These are phyloP conservation scores for Apiotrichum sp. DNA, from an alignment of 1,284 basidiomycete genomes.

Conservation along the genomic window DNA sequence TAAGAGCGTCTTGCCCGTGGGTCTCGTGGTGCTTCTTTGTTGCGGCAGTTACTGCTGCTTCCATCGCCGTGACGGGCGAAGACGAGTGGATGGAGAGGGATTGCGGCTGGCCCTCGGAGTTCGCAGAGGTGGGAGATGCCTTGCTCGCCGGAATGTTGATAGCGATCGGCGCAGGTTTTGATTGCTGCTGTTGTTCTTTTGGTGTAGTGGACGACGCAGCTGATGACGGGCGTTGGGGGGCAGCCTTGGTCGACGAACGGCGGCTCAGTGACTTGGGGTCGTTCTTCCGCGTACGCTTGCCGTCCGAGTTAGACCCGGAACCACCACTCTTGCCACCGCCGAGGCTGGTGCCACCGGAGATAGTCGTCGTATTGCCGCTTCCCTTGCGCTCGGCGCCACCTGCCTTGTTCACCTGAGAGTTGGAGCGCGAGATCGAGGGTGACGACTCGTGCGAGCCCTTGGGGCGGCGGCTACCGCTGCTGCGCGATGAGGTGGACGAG, in stretches of 20 bases:
- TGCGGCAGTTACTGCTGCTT: conserved; percentile 38
- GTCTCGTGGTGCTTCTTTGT: conserved; percentile 14
- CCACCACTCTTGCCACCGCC: conserved; percentile 7
- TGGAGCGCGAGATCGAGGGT: conserved; percentile 28
- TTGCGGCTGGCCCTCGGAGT: conserved; percentile 8
- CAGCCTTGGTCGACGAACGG: conserved; percentile 8
- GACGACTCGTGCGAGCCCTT: conserved; percentile 16
- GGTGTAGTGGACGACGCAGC: conserved; percentile 12
- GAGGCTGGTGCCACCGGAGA: conserved; percentile 36
- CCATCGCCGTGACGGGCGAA: conserved; percentile 34
- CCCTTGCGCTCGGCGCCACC: conserved; percentile 21
- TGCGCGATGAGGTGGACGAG: conserved; percentile 22
- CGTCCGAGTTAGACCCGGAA: not conserved
- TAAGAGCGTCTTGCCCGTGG: conserved; percentile 11
- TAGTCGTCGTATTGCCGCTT: conserved; percentile 34
- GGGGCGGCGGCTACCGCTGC: conserved; percentile 22
- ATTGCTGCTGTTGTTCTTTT: conserved; percentile 2
- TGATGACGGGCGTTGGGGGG: conserved; percentile 10
- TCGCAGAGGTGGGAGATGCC: not conserved
- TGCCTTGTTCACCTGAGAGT: conserved; percentile 13
- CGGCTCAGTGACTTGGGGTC: conserved; percentile 12
- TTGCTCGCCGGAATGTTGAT: not conserved
- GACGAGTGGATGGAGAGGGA: conserved; percentile 30
- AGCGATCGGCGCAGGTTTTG: conserved; percentile 6
- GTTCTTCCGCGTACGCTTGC: conserved; percentile 18